Percentiles rank a stretch among this genome's conserved stretches.
phyloP scores from a whole-genome alignment of 192 early-diverging fungal species.

The Gryganskiella cystojenkinii region DNA sequence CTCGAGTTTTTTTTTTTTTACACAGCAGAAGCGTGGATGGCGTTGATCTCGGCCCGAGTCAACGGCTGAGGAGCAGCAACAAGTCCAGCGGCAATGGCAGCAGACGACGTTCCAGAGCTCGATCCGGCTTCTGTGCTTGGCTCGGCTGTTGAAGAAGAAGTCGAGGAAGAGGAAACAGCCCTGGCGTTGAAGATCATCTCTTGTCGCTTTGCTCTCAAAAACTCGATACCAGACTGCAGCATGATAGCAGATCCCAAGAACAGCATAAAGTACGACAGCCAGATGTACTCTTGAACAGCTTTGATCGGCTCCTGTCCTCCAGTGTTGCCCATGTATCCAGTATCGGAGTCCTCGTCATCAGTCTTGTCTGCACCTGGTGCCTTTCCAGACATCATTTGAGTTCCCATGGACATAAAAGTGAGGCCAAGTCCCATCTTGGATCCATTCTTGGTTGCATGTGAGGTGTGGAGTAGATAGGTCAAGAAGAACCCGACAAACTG shows the following conservation, averaged over 20 bases:
- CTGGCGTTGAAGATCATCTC: conserved; percentile 68
- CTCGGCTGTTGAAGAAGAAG: too few species aligned
- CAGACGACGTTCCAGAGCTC: too few species aligned
- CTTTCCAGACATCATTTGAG: conserved; percentile 68
- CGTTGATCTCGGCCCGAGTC: too few species aligned
- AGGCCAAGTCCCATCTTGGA: conserved; percentile 85
- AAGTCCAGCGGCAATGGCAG: too few species aligned
- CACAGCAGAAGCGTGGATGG: too few species aligned
- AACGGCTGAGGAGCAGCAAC: too few species aligned
- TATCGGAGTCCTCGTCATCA: conserved; percentile 39
- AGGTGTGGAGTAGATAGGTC: conserved; percentile 89
- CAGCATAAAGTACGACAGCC: conserved; percentile 72
- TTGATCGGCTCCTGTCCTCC: neutral
- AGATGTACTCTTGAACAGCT: conserved; percentile 33
- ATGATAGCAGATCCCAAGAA: conserved; percentile 80
- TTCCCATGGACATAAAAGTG: conserved; percentile 84
- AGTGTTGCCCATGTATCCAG: conserved; percentile 42
- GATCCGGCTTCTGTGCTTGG: too few species aligned
- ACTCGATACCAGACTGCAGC: conserved; percentile 77
- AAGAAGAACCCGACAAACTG: conserved; percentile 91
- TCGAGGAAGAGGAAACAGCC: too few species aligned
- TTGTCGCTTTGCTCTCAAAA: conserved; percentile 74
- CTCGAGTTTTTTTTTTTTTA: too few species aligned
- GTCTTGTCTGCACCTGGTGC: conserved; percentile 22
- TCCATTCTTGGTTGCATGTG: conserved; percentile 87